Percentiles rank a stretch among this genome's conserved stretches.
Conservation (phyloP, 2,329 filamentous ascomycete species). For the Cladosporium colombiae region DNA sequence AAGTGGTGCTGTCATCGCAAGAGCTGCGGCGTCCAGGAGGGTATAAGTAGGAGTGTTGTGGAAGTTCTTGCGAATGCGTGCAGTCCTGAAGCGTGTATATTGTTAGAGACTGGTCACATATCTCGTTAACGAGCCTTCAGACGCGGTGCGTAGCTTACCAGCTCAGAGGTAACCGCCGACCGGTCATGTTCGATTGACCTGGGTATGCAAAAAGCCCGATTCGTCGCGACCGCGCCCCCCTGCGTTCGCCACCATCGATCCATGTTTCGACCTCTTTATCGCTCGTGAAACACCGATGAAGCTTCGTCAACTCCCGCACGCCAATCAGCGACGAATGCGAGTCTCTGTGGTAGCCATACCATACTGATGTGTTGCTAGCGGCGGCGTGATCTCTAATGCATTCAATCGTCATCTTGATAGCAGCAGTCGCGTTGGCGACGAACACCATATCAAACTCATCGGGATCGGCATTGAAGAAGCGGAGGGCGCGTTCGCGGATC, state of each 20-base stretch:
- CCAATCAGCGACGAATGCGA: slow-evolving; percentile 60
- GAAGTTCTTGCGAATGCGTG: slow-evolving; percentile 36
- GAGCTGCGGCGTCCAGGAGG: slow-evolving; percentile 63
- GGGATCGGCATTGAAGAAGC: slow-evolving; percentile 61
- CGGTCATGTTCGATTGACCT: slow-evolving; percentile 44
- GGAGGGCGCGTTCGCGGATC: slow-evolving; percentile 56
- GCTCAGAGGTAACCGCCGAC: slow-evolving; percentile 38
- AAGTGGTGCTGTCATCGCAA: slow-evolving; percentile 63
- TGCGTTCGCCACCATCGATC: slow-evolving; percentile 43
- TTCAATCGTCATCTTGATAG: slow-evolving; percentile 62
- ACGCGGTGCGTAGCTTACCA: slow-evolving; percentile 30
- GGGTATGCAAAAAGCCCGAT: slow-evolving; percentile 42
- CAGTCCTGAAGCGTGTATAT: slow-evolving; percentile 29
- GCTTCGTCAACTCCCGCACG: slow-evolving; percentile 37
- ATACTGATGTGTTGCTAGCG: slow-evolving; percentile 49
- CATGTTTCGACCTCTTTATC: slow-evolving; percentile 45
- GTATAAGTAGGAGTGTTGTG: slow-evolving; percentile 47
- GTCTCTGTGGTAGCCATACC: slow-evolving; percentile 63
- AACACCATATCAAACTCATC: slow-evolving; percentile 63
- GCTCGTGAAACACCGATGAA: slow-evolving; percentile 41
- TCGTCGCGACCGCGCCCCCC: slow-evolving; percentile 36
- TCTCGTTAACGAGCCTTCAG: slow-evolving; percentile 4
- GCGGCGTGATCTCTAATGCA: slow-evolving; percentile 57
- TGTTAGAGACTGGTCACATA: slow-evolving; percentile 24
- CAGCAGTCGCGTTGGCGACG: slow-evolving; percentile 62